These are phyloP conservation scores for Candida dajiaensis DNA, from an alignment of 805 yeast genomes.

Conservation along the genomic window DNA sequence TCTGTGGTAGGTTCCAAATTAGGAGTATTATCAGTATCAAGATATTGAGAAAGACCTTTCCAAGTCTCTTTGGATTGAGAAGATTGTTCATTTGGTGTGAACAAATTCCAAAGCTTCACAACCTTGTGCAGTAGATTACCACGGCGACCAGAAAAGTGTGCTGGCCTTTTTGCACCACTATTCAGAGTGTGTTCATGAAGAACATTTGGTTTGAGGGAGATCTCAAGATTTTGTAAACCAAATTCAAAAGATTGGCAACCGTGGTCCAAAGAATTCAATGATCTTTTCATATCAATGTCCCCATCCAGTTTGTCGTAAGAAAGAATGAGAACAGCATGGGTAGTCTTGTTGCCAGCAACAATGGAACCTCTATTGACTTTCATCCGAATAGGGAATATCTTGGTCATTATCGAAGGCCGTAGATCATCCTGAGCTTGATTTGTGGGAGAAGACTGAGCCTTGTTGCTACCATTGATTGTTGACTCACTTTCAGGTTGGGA, in stretches of 20 bases:
- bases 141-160: slow-evolving; percentile 1
- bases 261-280: slow-evolving; percentile 49
- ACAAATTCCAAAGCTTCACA: slow-evolving; percentile 2
- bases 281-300: slow-evolving; percentile 44
- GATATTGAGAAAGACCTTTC: slow-evolving; percentile 74
- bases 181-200: slow-evolving; percentile 36
- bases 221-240: slow-evolving; percentile 45
- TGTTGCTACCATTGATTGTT: slow-evolving; percentile 3
- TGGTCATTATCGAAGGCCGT: slow-evolving; percentile 19
- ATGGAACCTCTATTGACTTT: slow-evolving; percentile 61
- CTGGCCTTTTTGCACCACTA: background rate
- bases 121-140: slow-evolving; percentile 2
- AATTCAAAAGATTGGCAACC: slow-evolving; percentile 43
- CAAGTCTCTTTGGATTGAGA: slow-evolving; percentile 33
- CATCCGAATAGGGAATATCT: slow-evolving; percentile 57
- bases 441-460: background rate
- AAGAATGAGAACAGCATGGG: slow-evolving; percentile 64
- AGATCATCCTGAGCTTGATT: background rate
- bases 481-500: slow-evolving; percentile 12
- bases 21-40: slow-evolving; percentile 32
- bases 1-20: slow-evolving; percentile 30
- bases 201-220: slow-evolving; percentile 66
- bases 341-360: slow-evolving; percentile 72
- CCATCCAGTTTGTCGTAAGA: slow-evolving; percentile 55
- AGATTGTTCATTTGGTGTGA: slow-evolving; percentile 1